A percentile compares a stretch with the other conserved stretches of the same genome.
Conservation (phyloP, 1,284 basidiomycete genomes). For the Tausonia pullulans region DNA sequence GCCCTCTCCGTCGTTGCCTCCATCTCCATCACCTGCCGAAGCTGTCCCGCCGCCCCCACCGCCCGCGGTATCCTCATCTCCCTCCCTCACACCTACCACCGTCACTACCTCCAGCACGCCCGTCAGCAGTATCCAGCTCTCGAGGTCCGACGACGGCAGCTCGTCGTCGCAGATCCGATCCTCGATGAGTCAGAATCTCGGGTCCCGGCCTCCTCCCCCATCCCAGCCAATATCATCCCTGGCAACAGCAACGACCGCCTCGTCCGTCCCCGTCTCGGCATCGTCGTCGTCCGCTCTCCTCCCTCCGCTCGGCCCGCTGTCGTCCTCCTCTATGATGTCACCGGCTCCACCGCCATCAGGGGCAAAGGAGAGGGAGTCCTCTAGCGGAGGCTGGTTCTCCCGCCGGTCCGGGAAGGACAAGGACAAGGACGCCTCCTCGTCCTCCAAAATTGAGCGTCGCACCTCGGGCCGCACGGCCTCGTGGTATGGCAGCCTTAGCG, state of each 20-base stretch:
- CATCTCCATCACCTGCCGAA: too few relatives aligned
- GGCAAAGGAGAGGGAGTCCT: not conserved
- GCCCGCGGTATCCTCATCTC: too few relatives aligned
- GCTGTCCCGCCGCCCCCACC: too few relatives aligned
- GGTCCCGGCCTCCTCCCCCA: not conserved
- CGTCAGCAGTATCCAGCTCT: too few relatives aligned
- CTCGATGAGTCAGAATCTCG: too few relatives aligned
- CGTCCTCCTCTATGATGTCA: not conserved
- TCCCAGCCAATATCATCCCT: not conserved
- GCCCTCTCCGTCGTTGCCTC: too few relatives aligned
- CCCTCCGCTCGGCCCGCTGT: not conserved
- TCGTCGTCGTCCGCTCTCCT: not conserved
- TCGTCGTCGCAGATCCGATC: too few relatives aligned
- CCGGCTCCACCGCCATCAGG: not conserved
- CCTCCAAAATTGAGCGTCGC: not conserved
- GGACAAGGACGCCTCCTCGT: not conserved
- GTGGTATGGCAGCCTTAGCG: slow-evolving; percentile 3
- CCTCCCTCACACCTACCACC: too few relatives aligned
- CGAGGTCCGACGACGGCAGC: too few relatives aligned
- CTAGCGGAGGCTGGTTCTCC: not conserved
- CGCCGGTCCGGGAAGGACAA: slow-evolving; percentile 1
- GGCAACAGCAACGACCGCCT: not conserved
- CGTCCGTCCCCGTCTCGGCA: not conserved
- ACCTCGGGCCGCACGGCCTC: not conserved
- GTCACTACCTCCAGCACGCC: too few relatives aligned